Conservation (phyloP, 23 red algal species). For the Pyropia yezoensis region DNA sequence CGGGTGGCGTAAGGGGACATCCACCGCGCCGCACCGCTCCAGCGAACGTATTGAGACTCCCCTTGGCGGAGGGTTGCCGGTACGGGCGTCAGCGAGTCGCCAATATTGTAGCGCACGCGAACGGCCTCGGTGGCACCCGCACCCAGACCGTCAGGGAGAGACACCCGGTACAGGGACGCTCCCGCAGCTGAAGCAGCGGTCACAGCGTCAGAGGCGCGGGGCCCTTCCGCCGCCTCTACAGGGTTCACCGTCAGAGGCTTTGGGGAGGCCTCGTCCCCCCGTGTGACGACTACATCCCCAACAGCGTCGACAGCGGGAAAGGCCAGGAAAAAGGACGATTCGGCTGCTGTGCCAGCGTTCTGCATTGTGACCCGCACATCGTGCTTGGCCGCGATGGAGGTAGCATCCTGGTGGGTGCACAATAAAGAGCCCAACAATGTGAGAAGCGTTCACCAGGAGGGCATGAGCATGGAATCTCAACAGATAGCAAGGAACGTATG, state of each 20-base stretch:
- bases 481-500: no score
- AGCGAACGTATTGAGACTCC: conserved; percentile 35
- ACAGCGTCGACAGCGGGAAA: conserved; percentile 5
- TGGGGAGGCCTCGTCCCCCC: conserved; percentile 7
- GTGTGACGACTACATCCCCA: conserved; percentile 9
- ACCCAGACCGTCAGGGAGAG: conserved; percentile 1
- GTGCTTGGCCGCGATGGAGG: conserved; percentile 11
- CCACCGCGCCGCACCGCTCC: conserved; percentile 19
- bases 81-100: conserved; percentile 17
- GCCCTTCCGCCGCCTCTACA: background rate
- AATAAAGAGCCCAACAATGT: no score
- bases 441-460: no score
- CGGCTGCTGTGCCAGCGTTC: conserved; percentile 15
- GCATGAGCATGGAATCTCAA: no score
- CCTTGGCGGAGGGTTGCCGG: conserved; percentile 11
- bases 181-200: background rate
- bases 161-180: conserved; percentile 9
- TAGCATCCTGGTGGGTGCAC: conserved; percentile 1
- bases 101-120: conserved; percentile 22
- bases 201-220: background rate
- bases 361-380: conserved; percentile 27
- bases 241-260: conserved; percentile 1
- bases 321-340: conserved; percentile 12
- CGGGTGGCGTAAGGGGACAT: conserved; percentile 34
- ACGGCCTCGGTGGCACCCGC: conserved; percentile 6